Percentiles rank a stretch among this genome's conserved stretches.
Evolutionary conservation across 805 yeast species (phyloP).

Genomic region (Suhomyces sp.): DNA sequence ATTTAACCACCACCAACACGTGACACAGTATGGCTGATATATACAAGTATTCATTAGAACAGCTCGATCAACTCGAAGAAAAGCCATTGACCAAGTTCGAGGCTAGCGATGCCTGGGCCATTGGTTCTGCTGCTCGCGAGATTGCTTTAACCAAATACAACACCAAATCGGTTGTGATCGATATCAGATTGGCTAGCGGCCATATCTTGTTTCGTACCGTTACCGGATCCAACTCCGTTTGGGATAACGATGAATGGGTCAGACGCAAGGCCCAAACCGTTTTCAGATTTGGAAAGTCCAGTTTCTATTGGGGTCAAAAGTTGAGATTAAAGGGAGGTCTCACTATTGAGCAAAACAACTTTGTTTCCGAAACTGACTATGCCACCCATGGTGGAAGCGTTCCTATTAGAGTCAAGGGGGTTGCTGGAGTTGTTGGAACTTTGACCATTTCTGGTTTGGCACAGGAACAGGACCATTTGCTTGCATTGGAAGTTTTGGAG

Average conservation of each 20-base stretch:
- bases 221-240: constrained; percentile 33
- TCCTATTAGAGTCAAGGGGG: constrained; percentile 42
- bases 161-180: constrained; percentile 44
- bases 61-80: constrained; percentile 24
- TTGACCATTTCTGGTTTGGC: constrained; percentile 57
- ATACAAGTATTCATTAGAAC: constrained; percentile 14
- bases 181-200: constrained; percentile 46
- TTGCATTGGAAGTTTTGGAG: constrained; percentile 38
- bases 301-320: constrained; percentile 48
- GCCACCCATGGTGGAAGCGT: constrained; percentile 60
- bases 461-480: constrained; percentile 53
- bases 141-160: constrained; percentile 27
- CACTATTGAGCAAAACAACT: constrained; percentile 38
- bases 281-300: constrained; percentile 47
- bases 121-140: constrained; percentile 44
- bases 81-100: constrained; percentile 26
- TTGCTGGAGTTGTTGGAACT: constrained; percentile 43
- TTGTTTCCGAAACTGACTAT: constrained; percentile 42
- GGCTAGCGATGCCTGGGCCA: constrained; percentile 43
- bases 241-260: constrained; percentile 59
- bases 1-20: not conserved
- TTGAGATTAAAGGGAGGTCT: constrained; percentile 33
- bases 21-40: constrained; percentile 9
- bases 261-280: constrained; percentile 49
- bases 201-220: constrained; percentile 48